Conservation (phyloP, 306 rosid genomes). For the Vigna nakashimae region DNA sequence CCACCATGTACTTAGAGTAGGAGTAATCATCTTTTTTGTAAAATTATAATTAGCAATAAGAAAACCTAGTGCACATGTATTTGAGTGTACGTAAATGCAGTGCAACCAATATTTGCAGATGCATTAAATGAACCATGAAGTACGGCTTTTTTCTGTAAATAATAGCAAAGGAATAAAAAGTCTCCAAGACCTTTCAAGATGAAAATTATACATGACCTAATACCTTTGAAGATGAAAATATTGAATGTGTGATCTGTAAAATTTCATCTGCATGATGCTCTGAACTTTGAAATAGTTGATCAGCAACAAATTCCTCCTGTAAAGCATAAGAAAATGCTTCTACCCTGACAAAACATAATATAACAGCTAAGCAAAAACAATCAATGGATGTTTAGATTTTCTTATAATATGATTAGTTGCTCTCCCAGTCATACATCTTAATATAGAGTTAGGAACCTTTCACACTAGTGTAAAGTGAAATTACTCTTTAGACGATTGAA, state of each 20-base stretch:
- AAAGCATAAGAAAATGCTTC: constrained; percentile 69
- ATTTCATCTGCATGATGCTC: constrained; percentile 78
- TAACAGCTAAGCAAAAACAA: constrained; percentile 36
- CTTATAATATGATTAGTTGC: neutral
- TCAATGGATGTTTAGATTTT: constrained; percentile 13
- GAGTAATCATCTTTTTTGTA: constrained; percentile 13
- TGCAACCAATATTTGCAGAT: constrained; percentile 9
- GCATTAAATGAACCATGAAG: constrained; percentile 14
- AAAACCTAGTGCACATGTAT: constrained; percentile 24
- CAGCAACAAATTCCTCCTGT: constrained; percentile 95
- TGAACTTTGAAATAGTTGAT: constrained; percentile 86
- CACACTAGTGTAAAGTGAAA: constrained; percentile 26
- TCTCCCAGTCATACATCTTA: neutral
- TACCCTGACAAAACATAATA: constrained; percentile 61
- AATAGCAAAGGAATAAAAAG: constrained; percentile 33
- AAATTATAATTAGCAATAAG: constrained; percentile 7
- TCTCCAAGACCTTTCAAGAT: neutral
- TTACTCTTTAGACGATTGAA: constrained; percentile 16
- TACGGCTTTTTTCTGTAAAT: constrained; percentile 11
- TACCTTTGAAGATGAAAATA: constrained; percentile 87
- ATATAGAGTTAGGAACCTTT: constrained; percentile 4
- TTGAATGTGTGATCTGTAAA: constrained; percentile 59
- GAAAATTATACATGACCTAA: constrained; percentile 16
- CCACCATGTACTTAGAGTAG: constrained; percentile 2
- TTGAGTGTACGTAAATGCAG: constrained; percentile 24